Base-by-base conservation (phyloP, 331 rosid genomes). In the Cydonia oblonga region DNA sequence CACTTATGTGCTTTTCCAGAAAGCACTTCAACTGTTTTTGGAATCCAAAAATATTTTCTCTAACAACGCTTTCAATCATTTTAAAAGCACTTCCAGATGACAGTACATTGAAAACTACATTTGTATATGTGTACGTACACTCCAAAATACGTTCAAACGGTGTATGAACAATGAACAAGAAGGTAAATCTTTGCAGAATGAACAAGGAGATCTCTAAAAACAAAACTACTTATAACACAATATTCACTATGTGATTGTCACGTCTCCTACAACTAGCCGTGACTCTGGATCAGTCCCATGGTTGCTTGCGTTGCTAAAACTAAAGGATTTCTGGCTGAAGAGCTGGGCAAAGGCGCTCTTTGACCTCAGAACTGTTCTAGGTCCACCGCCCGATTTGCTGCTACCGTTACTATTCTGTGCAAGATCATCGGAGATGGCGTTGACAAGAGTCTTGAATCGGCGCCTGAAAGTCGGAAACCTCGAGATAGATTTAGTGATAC, bases 391-490 rank as follows among this genome's bases (percentile, higher is more conserved):
- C 63, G 78, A 4, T 33, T 40, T 23, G 65, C 11, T 32, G 52
- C 38, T 29, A 67, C 81, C 84, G 15, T 76, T 81, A 77, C 53
- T 2, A 5, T 79, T 87, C 84, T 65, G 80, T 4, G 85, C 83
- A 62, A 83, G 87, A 64, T 88, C 87, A 14, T 87, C 86, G 0
- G 86, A 85, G 42, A 91, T 49, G 25, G 72, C 3, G 38, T 82
- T 81, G 22, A 87, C 81, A 69, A 95, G 89, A 71, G 66, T 33
- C 63, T 89, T 93, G 26, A 88, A 86, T 16, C 96, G 91, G 13
- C 97, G 96, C 87, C 76, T 79, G 78, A 75, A 86, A 12, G 97
- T 95, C 1, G 96, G 99, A 42, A 80, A 95, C 85, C 99, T 89
- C 24, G 97, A 80, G 80, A 91, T 91, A 15, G 97, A 91, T 73